These are phyloP conservation scores for Phytophthora crassamura DNA, from an alignment of 352 stramenopile genomes.

Conservation along the genomic window DNA sequence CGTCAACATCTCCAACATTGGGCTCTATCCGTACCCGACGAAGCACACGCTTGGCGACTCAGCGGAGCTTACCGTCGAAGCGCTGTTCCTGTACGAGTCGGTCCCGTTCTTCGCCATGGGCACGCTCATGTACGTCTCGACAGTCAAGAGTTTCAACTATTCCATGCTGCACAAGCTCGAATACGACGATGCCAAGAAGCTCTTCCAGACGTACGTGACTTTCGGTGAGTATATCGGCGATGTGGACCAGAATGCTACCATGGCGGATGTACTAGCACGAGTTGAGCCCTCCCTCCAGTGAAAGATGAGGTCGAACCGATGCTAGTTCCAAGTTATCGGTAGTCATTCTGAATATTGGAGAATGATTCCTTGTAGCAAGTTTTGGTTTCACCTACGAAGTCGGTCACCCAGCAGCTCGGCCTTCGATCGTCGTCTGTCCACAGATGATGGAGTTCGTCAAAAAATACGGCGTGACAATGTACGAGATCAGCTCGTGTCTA, in stretches of 20 bases:
- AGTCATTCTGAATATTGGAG: too few relatives aligned
- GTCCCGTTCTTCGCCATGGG: slow-evolving; percentile 56
- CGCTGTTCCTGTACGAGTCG: slow-evolving; percentile 57
- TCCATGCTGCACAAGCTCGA: slow-evolving; percentile 69
- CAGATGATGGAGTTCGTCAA: too few relatives aligned
- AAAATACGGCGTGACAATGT: too few relatives aligned
- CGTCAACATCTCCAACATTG: slow-evolving; percentile 45
- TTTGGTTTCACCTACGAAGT: too few relatives aligned
- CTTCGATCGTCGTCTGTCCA: too few relatives aligned
- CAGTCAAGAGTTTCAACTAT: slow-evolving; percentile 62
- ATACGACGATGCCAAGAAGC: slow-evolving; percentile 25
- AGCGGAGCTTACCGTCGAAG: slow-evolving; percentile 41
- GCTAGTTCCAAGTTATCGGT: too few relatives aligned
- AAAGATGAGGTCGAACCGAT: background rate
- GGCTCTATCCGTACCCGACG: slow-evolving; percentile 31
- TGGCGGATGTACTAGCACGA: slow-evolving; percentile 30
- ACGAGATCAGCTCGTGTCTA: too few relatives aligned
- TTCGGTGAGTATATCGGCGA: slow-evolving; percentile 52
- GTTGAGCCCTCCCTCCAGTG: slow-evolving; percentile 11
- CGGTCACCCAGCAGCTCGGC: too few relatives aligned
- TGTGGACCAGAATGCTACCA: slow-evolving; percentile 41
- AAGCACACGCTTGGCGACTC: slow-evolving; percentile 18
- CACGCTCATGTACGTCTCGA: slow-evolving; percentile 52
- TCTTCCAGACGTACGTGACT: slow-evolving; percentile 60
- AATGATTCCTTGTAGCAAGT: too few relatives aligned